Evolutionary conservation across 73 alveolate species (phyloP).

Genomic region (Breviolum minutum): DNA sequence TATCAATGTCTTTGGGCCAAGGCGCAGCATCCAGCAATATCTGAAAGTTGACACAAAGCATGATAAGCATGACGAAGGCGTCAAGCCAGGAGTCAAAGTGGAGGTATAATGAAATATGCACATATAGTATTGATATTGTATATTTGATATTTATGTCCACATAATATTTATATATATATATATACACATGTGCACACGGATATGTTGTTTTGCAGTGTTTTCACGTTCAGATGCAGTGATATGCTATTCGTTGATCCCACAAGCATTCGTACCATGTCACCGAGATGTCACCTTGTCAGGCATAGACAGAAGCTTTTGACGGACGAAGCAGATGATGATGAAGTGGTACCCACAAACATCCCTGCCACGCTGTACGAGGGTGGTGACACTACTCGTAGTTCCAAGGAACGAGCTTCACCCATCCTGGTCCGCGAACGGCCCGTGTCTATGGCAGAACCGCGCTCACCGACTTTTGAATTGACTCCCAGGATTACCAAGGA

Average conservation of each 20-base stretch:
- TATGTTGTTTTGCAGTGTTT: not conserved
- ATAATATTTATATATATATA: no score
- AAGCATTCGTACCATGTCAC: no score
- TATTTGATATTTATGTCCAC: no score
- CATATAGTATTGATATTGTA: no score
- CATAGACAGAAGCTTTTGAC: not conserved
- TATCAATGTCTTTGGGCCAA: constrained; percentile 42
- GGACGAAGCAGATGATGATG: constrained; percentile 43
- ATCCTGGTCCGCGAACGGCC: constrained; percentile 27
- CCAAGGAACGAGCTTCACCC: constrained; percentile 62
- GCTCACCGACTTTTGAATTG: constrained; percentile 33
- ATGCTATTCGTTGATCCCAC: no score
- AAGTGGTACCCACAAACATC: constrained; percentile 17
- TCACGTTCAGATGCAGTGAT: not conserved
- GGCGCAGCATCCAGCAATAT: not conserved
- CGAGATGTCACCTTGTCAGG: not conserved
- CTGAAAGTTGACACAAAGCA: no score
- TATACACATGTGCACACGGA: no score
- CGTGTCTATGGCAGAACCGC: constrained; percentile 4
- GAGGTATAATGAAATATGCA: no score
- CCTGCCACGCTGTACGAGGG: constrained; percentile 66
- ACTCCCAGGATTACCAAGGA: constrained; percentile 18
- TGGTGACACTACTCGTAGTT: constrained; percentile 52
- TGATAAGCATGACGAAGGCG: no score
- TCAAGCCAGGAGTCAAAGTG: no score